These are phyloP conservation scores for Fusarium marasasianum DNA, from an alignment of 2,329 filamentous ascomycete species.

Conservation along the genomic window DNA sequence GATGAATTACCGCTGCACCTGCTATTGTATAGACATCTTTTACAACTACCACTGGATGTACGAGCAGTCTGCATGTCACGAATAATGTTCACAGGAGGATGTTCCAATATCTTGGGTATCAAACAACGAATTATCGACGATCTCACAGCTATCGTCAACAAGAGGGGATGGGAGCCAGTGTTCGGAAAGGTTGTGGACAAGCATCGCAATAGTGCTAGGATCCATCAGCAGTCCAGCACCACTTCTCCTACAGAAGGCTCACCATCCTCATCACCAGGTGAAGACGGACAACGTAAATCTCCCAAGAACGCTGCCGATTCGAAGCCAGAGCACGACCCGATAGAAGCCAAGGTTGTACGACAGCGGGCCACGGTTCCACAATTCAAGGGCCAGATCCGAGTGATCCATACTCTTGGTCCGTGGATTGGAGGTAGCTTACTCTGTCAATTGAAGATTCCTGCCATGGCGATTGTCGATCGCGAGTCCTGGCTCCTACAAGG, in stretches of 20 bases:
- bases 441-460: conserved; percentile 73
- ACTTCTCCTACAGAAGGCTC: conserved; percentile 33
- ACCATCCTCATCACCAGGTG: conserved; percentile 34
- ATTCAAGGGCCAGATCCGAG: conserved; percentile 69
- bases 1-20: conserved; percentile 82
- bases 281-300: conserved; percentile 36
- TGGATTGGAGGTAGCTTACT: conserved; percentile 80
- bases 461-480: conserved; percentile 75
- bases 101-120: conserved; percentile 80
- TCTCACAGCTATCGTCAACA: conserved; percentile 71
- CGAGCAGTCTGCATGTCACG: conserved; percentile 88
- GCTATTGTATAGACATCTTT: conserved; percentile 79
- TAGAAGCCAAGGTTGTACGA: conserved; percentile 51
- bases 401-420: conserved; percentile 74
- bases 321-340: conserved; percentile 43
- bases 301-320: conserved; percentile 37
- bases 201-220: conserved; percentile 56
- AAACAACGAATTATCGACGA: conserved; percentile 82
- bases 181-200: conserved; percentile 73
- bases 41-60: conserved; percentile 82
- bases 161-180: conserved; percentile 81
- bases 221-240: conserved; percentile 47
- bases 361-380: conserved; percentile 50
- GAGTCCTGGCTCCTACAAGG: conserved; percentile 78
- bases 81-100: conserved; percentile 86